These are phyloP conservation scores for Ceratobasidium sp. DNA, from an alignment of 1,284 basidiomycete genomes.

Conservation along the genomic window DNA sequence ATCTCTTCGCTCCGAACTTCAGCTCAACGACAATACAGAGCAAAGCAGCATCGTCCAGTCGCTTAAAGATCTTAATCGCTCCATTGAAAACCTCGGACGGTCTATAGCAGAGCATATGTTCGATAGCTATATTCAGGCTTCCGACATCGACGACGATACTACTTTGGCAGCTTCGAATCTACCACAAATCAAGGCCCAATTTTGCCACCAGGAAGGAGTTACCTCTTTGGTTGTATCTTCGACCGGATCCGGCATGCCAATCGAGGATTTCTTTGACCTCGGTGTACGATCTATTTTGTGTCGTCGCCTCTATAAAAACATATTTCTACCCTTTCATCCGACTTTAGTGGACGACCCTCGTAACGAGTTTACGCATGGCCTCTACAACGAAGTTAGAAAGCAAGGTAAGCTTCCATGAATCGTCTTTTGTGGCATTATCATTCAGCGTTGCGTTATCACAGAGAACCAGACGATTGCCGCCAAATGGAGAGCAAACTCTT, in stretches of 20 bases:
- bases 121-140: background rate
- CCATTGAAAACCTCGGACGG: slow-evolving; percentile 9
- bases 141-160: background rate
- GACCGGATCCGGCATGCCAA: background rate
- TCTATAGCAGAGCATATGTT: slow-evolving; percentile 22
- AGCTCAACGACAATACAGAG: slow-evolving; percentile 33
- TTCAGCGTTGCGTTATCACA: too few relatives aligned
- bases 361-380: background rate
- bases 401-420: slow-evolving; percentile 1
- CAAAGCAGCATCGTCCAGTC: slow-evolving; percentile 13
- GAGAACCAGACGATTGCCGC: slow-evolving; percentile 10
- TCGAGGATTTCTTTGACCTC: slow-evolving; percentile 34
- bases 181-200: background rate
- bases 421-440: background rate
- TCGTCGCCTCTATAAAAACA: slow-evolving; percentile 18
- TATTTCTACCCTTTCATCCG: slow-evolving; percentile 41
- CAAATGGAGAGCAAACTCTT: slow-evolving; percentile 28
- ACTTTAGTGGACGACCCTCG: background rate
- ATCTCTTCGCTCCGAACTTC: slow-evolving; percentile 28
- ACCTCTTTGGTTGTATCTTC: slow-evolving; percentile 33
- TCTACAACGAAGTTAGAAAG: background rate
- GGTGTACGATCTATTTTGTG: slow-evolving; percentile 14
- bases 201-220: slow-evolving; percentile 17
- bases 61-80: slow-evolving; percentile 22
- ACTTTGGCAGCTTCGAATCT: slow-evolving; percentile 3